A percentile compares a stretch with the other conserved stretches of the same genome.
Evolutionary conservation across 2,329 filamentous ascomycete genomes (phyloP).

Genomic region (Botrytis squamosa): DNA sequence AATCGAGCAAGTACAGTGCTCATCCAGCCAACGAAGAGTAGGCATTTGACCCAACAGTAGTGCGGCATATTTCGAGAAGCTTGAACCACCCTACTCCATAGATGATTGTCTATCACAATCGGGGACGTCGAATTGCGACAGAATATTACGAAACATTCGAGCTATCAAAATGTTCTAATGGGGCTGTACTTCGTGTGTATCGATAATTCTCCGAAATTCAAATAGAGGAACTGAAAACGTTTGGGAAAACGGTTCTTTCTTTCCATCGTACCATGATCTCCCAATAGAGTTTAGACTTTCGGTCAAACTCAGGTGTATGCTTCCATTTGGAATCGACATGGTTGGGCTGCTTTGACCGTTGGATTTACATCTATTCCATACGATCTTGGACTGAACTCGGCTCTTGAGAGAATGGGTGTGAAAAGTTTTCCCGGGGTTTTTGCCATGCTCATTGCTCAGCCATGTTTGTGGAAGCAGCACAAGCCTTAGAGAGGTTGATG

Average conservation of each 20-base stretch:
- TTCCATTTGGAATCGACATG: neutral
- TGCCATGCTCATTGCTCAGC: neutral
- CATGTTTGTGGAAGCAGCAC: neutral
- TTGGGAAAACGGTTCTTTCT: neutral
- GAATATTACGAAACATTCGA: neutral
- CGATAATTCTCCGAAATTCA: neutral
- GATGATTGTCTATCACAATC: neutral
- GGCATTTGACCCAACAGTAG: neutral
- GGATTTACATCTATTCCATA: neutral
- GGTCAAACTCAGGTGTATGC: neutral
- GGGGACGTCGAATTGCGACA: neutral
- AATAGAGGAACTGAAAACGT: neutral
- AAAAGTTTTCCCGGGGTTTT: neutral
- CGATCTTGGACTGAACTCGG: neutral
- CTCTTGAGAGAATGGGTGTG: neutral
- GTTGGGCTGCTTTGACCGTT: neutral
- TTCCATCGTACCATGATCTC: neutral
- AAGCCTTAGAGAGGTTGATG: neutral
- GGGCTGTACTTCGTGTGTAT: neutral
- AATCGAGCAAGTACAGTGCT: neutral
- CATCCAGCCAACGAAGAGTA: neutral
- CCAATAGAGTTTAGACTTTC: neutral
- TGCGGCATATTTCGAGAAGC: neutral
- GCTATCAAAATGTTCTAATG: neutral
- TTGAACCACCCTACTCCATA: neutral